These are phyloP conservation scores for Globisporangium lucens DNA, from an alignment of 352 stramenopile species.

Conservation along the genomic window DNA sequence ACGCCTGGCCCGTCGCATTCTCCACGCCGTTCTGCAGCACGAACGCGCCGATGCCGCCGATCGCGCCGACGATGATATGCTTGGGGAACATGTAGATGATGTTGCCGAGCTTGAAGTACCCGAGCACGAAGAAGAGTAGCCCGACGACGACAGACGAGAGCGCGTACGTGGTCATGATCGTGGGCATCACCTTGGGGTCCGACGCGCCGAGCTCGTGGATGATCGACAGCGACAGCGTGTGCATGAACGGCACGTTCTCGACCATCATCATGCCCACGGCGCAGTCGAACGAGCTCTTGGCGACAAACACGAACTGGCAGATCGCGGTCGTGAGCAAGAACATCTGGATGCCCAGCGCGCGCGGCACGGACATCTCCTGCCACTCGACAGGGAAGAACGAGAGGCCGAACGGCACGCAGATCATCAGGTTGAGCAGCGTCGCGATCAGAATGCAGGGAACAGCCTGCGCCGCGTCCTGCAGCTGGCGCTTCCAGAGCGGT, in stretches of 20 bases:
- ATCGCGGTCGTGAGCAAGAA: slow-evolving; percentile 77
- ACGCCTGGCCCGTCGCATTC: slow-evolving; percentile 71
- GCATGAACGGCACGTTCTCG: slow-evolving; percentile 95
- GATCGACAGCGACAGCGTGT: slow-evolving; percentile 83
- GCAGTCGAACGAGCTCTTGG: slow-evolving; percentile 70
- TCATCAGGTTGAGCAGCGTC: slow-evolving; percentile 83
- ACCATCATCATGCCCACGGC: slow-evolving; percentile 92
- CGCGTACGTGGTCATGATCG: slow-evolving; percentile 91
- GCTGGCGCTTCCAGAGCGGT: slow-evolving; percentile 19
- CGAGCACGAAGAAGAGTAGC: slow-evolving; percentile 86
- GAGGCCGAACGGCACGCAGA: slow-evolving; percentile 81
- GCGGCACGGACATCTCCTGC: slow-evolving; percentile 67
- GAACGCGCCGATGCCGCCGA: slow-evolving; percentile 91
- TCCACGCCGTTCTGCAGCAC: slow-evolving; percentile 84
- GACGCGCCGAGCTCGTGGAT: slow-evolving; percentile 80
- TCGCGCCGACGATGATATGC: slow-evolving; percentile 94
- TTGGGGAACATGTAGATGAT: slow-evolving; percentile 94
- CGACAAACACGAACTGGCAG: slow-evolving; percentile 80
- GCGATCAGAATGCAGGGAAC: slow-evolving; percentile 63
- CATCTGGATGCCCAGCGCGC: slow-evolving; percentile 81
- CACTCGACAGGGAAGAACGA: slow-evolving; percentile 86
- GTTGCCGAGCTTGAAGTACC: slow-evolving; percentile 87
- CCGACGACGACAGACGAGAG: slow-evolving; percentile 89
- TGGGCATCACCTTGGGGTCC: slow-evolving; percentile 78
- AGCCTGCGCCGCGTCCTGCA: slow-evolving; percentile 36